Percentiles rank a stretch among this genome's conserved stretches.
These are phyloP conservation scores for Corylus avellana DNA, from an alignment of 306 rosid genomes.

Conservation along the genomic window DNA sequence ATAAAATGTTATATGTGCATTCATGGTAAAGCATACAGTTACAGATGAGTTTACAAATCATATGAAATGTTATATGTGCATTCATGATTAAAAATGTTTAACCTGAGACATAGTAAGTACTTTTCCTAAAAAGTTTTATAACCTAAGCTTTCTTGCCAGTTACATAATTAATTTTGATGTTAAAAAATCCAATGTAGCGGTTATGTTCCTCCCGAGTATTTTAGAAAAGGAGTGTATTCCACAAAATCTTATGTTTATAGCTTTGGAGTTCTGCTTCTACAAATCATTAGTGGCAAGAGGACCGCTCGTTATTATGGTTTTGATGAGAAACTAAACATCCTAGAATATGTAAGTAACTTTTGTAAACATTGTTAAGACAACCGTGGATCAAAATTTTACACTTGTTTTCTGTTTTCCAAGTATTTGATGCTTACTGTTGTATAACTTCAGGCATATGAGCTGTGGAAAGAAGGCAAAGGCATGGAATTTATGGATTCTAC, in stretches of 20 bases:
- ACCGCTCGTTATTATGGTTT: constrained; percentile 9
- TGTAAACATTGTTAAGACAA: too few species aligned
- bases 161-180: not conserved
- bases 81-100: too few species aligned
- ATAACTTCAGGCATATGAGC: too few species aligned
- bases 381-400: too few species aligned
- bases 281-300: constrained; percentile 43
- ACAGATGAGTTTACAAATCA: too few species aligned
- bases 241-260: not conserved
- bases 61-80: too few species aligned
- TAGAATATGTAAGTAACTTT: constrained; percentile 33
- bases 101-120: constrained; percentile 36
- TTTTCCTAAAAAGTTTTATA: not conserved
- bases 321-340: constrained; percentile 16
- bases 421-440: too few species aligned
- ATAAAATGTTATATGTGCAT: too few species aligned
- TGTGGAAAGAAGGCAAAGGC: constrained; percentile 47
- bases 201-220: constrained; percentile 36
- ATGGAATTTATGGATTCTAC: constrained; percentile 50
- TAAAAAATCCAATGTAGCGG: constrained; percentile 31
- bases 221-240: constrained; percentile 10
- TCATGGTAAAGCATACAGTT: too few species aligned
- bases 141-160: not conserved
- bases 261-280: constrained; percentile 28
- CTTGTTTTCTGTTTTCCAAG: too few species aligned